Conservation (phyloP, 2,329 filamentous ascomycete genomes). For the Arthrobotrys iridis region DNA sequence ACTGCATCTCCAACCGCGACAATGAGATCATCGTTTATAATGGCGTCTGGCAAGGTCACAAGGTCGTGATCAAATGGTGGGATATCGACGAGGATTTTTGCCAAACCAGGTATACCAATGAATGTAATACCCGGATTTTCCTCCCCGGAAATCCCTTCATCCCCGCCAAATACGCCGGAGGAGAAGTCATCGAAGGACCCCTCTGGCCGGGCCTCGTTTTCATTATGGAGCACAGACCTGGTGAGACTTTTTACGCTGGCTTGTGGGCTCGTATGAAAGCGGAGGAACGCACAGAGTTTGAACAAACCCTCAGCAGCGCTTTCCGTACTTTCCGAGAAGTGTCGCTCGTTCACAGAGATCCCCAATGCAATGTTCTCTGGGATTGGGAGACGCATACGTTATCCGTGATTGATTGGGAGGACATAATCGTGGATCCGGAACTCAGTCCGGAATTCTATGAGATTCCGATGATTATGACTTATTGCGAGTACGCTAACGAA, state of each 20-base stretch:
- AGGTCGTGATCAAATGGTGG: slow-evolving; percentile 14
- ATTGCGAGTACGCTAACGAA: no score
- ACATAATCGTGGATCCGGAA: no score
- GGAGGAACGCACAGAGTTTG: neutral
- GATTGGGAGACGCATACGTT: neutral
- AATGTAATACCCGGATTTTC: neutral
- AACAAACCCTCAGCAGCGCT: neutral
- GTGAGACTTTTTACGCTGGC: neutral
- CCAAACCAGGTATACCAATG: slow-evolving; percentile 6
- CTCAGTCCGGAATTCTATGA: no score
- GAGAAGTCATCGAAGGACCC: slow-evolving; percentile 1
- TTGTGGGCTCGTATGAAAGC: neutral
- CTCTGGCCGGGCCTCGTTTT: neutral
- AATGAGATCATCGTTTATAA: neutral
- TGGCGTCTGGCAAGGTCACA: slow-evolving; percentile 1
- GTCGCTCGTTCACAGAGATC: neutral
- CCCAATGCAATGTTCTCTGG: neutral
- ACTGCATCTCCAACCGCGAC: neutral
- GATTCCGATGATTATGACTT: no score
- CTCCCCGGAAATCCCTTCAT: slow-evolving; percentile 2
- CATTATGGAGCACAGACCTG: neutral
- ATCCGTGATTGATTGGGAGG: no score
- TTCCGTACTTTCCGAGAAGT: slow-evolving; percentile 9
- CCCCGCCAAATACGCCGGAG: slow-evolving; percentile 3
- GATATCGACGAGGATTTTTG: neutral